phyloP scores from a whole-genome alignment of 768 basidiomycete species.

The Rhodosporidiobolus odoratus region DNA sequence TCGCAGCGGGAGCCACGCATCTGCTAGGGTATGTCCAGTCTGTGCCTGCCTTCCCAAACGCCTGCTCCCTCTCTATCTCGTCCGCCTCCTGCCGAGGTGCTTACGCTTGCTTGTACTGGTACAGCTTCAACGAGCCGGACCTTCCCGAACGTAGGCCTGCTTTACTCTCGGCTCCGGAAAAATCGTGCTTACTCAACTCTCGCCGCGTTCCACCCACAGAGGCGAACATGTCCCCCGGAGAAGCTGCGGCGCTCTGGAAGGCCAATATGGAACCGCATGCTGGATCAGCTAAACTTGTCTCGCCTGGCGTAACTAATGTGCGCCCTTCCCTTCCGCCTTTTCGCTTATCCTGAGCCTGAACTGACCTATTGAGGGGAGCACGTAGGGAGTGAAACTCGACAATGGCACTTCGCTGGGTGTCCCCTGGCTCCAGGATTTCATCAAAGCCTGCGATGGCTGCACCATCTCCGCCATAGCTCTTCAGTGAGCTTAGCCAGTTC shows the following conservation, averaged over 20 bases:
- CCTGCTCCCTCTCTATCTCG: not conserved
- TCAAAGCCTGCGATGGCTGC: not conserved
- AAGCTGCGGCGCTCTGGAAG: constrained; percentile 2
- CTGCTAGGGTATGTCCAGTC: constrained; percentile 8
- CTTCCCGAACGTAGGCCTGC: not conserved
- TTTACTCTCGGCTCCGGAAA: not conserved
- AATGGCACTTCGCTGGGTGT: constrained; percentile 22
- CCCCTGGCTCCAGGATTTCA: constrained; percentile 17
- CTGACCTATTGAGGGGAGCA: no score
- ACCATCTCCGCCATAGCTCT: constrained; percentile 10
- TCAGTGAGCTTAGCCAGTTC: no score
- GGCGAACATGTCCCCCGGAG: constrained; percentile 7
- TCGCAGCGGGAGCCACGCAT: constrained; percentile 12
- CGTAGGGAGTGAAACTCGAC: not conserved
- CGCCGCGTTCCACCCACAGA: not conserved
- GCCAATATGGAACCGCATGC: constrained; percentile 12
- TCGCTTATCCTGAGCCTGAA: not conserved
- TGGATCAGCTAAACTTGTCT: constrained; percentile 15
- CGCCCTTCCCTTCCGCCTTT: not conserved
- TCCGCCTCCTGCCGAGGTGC: no score
- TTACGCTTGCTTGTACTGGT: no score
- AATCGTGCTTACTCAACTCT: no score
- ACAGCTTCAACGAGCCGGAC: constrained; percentile 32
- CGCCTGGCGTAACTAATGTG: constrained; percentile 13
- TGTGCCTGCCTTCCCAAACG: not conserved